Percentiles rank a stretch among this genome's conserved stretches.
Conservation (phyloP, 495 filamentous ascomycete genomes). For the Eremomyces bilateralis region DNA sequence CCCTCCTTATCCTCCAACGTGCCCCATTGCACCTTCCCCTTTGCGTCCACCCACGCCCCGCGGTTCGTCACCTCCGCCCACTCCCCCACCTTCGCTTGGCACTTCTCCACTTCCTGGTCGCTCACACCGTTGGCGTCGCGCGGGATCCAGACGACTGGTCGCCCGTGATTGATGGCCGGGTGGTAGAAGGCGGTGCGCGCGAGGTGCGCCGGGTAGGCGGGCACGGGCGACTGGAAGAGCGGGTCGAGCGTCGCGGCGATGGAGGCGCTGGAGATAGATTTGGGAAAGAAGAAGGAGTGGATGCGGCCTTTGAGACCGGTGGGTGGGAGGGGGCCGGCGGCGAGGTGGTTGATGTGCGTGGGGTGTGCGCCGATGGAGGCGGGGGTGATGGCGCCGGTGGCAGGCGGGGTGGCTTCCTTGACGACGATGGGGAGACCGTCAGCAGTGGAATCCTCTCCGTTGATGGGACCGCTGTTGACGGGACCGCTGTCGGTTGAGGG, state of each 20-base stretch:
- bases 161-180: slow-evolving; percentile 34
- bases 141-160: slow-evolving; percentile 45
- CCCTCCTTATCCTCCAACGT: slow-evolving; percentile 8
- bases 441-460: slow-evolving; percentile 6
- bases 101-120: slow-evolving; percentile 36
- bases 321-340: slow-evolving; percentile 2
- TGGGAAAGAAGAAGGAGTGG: slow-evolving; percentile 35
- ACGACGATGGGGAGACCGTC: too few species aligned
- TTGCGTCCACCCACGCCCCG: slow-evolving; percentile 39
- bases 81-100: slow-evolving; percentile 28
- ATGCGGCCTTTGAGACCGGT: too few species aligned
- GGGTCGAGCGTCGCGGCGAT: slow-evolving; percentile 51
- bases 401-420: slow-evolving; percentile 14
- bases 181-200: slow-evolving; percentile 36
- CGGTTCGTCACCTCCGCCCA: slow-evolving; percentile 34
- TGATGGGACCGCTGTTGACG: background rate
- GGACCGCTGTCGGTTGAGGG: background rate
- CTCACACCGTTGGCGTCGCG: slow-evolving; percentile 39
- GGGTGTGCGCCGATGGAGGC: background rate
- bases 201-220: slow-evolving; percentile 30
- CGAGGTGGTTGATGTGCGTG: slow-evolving; percentile 13
- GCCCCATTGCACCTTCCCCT: slow-evolving; percentile 35
- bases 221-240: slow-evolving; percentile 34
- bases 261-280: slow-evolving; percentile 53
- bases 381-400: too few species aligned